Evolutionary conservation across 2,329 filamentous ascomycete genomes (phyloP).

Genomic region (Curvularia eragrostidis): DNA sequence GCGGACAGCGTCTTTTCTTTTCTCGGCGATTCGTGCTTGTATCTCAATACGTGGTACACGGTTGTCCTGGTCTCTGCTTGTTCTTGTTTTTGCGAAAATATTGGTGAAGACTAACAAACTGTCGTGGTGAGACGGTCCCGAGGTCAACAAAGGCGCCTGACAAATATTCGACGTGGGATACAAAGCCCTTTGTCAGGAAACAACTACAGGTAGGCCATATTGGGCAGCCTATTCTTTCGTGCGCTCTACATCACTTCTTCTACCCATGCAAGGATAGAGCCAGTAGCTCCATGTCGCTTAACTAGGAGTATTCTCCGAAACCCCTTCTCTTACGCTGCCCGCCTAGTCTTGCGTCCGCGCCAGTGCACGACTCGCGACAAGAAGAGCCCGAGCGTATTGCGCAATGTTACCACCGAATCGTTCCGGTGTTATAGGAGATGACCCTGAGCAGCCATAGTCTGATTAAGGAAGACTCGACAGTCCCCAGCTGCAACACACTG

Average conservation of each 20-base stretch:
- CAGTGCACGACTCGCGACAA: background rate
- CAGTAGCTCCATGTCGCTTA: background rate
- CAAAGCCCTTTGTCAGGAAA: background rate
- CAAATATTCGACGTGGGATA: background rate
- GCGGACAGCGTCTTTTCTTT: background rate
- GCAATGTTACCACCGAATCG: background rate
- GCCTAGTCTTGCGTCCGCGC: background rate
- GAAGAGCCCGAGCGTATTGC: background rate
- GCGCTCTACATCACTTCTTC: background rate
- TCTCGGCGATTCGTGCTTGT: background rate
- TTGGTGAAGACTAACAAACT: background rate
- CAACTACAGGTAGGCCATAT: background rate
- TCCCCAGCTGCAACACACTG: background rate
- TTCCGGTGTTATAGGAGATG: background rate
- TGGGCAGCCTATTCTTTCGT: background rate
- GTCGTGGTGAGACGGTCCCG: background rate
- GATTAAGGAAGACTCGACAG: background rate
- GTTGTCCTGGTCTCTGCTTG: background rate
- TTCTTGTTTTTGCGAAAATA: background rate
- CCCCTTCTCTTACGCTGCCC: background rate
- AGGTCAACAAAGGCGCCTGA: background rate
- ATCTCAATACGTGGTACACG: background rate
- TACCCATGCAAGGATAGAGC: background rate
- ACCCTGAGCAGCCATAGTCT: background rate
- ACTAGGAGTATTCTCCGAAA: background rate